Conservation (phyloP, 352 stramenopile genomes). For the Plasmopara muralis region DNA sequence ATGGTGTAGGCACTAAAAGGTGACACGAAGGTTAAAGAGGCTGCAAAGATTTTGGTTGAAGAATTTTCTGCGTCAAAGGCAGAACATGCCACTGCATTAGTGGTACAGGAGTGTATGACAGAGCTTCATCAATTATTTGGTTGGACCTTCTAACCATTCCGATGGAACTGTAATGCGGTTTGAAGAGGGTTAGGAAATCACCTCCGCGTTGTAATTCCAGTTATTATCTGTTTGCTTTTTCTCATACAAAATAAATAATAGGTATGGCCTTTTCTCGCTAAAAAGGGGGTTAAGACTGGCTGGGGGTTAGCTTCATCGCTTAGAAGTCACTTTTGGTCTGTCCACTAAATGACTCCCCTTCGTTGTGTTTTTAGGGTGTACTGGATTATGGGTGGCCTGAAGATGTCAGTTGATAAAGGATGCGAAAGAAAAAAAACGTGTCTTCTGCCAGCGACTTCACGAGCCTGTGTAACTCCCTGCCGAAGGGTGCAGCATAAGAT, state of each 20-base stretch:
- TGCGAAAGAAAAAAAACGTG: too few species aligned
- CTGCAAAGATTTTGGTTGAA: conserved; percentile 38
- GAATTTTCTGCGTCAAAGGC: conserved; percentile 53
- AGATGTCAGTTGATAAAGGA: too few species aligned
- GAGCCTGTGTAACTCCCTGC: conserved; percentile 50
- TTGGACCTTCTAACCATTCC: not conserved
- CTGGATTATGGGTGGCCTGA: too few species aligned
- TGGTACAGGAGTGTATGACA: conserved; percentile 46
- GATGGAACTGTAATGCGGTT: too few species aligned
- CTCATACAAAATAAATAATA: conserved; percentile 32
- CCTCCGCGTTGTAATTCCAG: not conserved
- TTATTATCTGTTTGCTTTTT: conserved; percentile 24
- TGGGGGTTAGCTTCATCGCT: not conserved
- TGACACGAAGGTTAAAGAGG: conserved; percentile 39
- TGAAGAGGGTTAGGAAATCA: too few species aligned
- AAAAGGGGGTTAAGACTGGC: conserved; percentile 8
- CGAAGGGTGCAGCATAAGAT: conserved; percentile 59
- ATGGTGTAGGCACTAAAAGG: conserved; percentile 32
- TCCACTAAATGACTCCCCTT: too few species aligned
- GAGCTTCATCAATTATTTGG: conserved; percentile 41
- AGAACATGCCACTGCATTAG: conserved; percentile 28
- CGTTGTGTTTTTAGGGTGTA: too few species aligned
- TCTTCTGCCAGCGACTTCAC: conserved; percentile 12
- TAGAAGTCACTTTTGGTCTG: too few species aligned
- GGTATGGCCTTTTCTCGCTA: conserved; percentile 18